A percentile compares a stretch with the other conserved stretches of the same genome.
Evolutionary conservation across 257 asterid species (phyloP).

Genomic region (Petunia secreta): DNA sequence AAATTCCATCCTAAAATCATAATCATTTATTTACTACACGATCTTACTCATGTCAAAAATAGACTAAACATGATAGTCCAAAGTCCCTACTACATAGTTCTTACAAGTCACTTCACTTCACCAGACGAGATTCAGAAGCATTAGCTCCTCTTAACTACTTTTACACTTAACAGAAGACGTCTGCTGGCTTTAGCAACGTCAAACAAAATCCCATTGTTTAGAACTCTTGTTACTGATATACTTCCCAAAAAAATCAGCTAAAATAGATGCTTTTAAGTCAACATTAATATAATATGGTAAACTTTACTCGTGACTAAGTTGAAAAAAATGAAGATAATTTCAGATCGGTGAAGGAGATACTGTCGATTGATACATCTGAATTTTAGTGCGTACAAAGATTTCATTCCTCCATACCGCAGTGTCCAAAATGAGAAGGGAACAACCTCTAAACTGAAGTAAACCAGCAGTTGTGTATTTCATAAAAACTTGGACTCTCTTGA

Average conservation of each 20-base stretch:
- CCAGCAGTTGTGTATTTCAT: not conserved
- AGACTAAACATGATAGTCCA: not conserved
- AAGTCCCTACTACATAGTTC: not conserved
- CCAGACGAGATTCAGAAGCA: too few relatives aligned
- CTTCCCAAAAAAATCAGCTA: not conserved
- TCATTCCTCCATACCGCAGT: conserved; percentile 18
- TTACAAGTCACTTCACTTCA: too few relatives aligned
- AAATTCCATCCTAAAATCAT: not conserved
- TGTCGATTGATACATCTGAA: not conserved
- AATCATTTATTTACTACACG: not conserved
- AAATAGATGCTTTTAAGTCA: not conserved
- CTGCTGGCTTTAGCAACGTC: not conserved
- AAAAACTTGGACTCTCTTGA: conserved; percentile 2
- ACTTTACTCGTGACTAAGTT: not conserved
- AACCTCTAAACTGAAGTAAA: conserved; percentile 9
- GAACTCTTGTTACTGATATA: not conserved
- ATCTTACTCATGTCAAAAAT: not conserved
- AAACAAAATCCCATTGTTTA: not conserved
- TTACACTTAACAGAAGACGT: not conserved
- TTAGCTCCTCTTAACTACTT: not conserved
- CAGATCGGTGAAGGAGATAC: not conserved
- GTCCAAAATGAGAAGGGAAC: not conserved
- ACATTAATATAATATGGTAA: not conserved
- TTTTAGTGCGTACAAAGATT: not conserved
- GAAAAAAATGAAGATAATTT: conserved; percentile 12